Evolutionary conservation across 2,329 filamentous ascomycete species (phyloP), one percentile per base, ranked within the genome.

Genomic region (Paecilomyces sp.): DNA sequence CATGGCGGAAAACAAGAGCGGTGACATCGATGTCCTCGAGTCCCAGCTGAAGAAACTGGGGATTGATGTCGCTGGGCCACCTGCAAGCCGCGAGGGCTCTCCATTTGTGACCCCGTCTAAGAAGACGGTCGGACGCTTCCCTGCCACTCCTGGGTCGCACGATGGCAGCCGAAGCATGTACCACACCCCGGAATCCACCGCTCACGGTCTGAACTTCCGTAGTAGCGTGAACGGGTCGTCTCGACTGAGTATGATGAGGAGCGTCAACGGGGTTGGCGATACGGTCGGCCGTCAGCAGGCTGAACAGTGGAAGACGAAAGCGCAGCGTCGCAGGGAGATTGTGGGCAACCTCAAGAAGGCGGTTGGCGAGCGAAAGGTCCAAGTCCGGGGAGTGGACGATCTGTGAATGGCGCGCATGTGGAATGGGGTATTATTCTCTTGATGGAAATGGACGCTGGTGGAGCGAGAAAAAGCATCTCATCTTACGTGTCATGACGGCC

Each of bases 1-100:
- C 61, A 93, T 97, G 88, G 90, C 90, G 0, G 91, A 97, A 79
- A 91, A 91, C 77, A 90, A 91, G 71, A 94, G 90, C 70, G 90
- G 88, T 60, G 93, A 97, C 67, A 87, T 99, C 57, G 91, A 96
- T 72, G 85, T 96, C 6, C 82, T 97, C 33, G 94, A 97, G 76
- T 85, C 87, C 55, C 90, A 96, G 71, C 85, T 99, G 77, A 87
- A 89, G 61, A 90, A 87, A 71, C 76, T 95, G 24, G 82, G 83
- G 6, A 75, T 90, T 34, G 72, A 74, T 55, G 64, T 67, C 15
- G 61, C 68, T 3, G 58, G 63, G 3, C 62, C 63, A 31, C 60
- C 69, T 2, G 59, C 57, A 18, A 74, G 69, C 59, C 73, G 70
- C 25, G 75, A 76, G 56, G 73, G 66, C 4, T 75, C 75, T 1